These are phyloP conservation scores for Fomes fomentarius DNA, from an alignment of 1,284 basidiomycete genomes.

Conservation along the genomic window DNA sequence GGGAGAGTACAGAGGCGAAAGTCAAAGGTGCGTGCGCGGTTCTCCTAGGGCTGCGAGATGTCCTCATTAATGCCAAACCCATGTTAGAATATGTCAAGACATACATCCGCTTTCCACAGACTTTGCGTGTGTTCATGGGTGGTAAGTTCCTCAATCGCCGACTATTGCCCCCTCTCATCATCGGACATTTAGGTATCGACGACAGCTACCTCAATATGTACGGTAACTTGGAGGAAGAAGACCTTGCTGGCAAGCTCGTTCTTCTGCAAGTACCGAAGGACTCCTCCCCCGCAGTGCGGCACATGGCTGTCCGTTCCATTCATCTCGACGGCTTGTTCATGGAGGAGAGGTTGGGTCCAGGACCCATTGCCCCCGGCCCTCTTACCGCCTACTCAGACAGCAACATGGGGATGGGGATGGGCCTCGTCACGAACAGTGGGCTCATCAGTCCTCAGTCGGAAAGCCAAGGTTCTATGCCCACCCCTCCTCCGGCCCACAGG, in stretches of 20 bases:
- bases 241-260: constrained; percentile 68
- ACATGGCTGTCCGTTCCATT: constrained; percentile 56
- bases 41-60: no score
- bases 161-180: neutral
- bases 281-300: constrained; percentile 48
- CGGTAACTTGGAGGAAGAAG: constrained; percentile 50
- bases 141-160: constrained; percentile 43
- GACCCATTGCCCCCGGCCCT: constrained; percentile 41
- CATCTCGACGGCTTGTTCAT: constrained; percentile 69
- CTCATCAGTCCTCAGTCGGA: constrained; percentile 39
- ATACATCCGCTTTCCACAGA: constrained; percentile 76
- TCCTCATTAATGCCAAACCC: neutral
- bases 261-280: constrained; percentile 55
- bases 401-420: constrained; percentile 17
- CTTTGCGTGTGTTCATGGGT: constrained; percentile 71
- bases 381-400: constrained; percentile 23
- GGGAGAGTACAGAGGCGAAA: constrained; percentile 68
- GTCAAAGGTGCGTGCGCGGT: constrained; percentile 61
- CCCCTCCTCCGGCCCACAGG: constrained; percentile 18
- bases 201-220: constrained; percentile 44
- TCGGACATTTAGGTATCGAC: constrained; percentile 42
- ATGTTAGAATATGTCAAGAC: constrained; percentile 71
- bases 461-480: constrained; percentile 27
- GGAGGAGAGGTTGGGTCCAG: constrained; percentile 43
- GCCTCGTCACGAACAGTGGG: constrained; percentile 34